phyloP scores from a whole-genome alignment of 352 stramenopile genomes.

The Globisporangium polare region DNA sequence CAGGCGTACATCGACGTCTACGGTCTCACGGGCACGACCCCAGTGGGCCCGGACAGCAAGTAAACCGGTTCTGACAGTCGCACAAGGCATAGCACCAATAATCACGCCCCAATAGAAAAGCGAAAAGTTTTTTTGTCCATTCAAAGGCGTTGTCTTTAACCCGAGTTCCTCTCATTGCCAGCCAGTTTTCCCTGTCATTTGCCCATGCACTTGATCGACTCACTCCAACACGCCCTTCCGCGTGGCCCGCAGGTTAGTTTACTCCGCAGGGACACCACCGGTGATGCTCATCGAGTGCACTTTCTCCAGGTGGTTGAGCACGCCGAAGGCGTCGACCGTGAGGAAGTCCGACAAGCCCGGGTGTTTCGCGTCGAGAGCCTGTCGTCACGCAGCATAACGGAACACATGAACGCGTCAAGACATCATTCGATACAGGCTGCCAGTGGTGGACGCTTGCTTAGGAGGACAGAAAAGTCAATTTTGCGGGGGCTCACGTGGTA shows the following conservation, averaged over 20 bases:
- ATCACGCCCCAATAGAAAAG: conserved; percentile 7
- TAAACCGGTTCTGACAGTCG: conserved; percentile 12
- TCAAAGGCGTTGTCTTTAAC: background rate
- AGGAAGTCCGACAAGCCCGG: conserved; percentile 83
- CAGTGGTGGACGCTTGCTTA: background rate
- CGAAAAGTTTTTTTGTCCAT: background rate
- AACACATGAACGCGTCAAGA: background rate
- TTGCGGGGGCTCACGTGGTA: conserved; percentile 46
- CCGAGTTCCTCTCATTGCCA: background rate
- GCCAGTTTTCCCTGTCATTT: background rate
- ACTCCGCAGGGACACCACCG: conserved; percentile 12
- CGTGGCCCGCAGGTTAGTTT: conserved; percentile 8
- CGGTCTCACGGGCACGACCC: conserved; percentile 78
- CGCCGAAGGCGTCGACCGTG: conserved; percentile 78
- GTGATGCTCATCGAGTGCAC: conserved; percentile 71
- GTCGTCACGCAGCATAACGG: background rate
- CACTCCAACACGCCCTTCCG: background rate
- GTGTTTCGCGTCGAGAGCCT: conserved; percentile 79
- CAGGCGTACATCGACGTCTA: conserved; percentile 82
- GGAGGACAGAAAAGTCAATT: background rate
- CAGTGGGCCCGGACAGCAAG: conserved; percentile 34
- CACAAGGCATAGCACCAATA: background rate
- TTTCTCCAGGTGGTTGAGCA: conserved; percentile 81
- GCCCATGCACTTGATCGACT: background rate
- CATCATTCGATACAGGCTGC: too few species aligned